Conservation (phyloP, 2,329 filamentous ascomycete genomes). For the Aspergillus ruber region DNA sequence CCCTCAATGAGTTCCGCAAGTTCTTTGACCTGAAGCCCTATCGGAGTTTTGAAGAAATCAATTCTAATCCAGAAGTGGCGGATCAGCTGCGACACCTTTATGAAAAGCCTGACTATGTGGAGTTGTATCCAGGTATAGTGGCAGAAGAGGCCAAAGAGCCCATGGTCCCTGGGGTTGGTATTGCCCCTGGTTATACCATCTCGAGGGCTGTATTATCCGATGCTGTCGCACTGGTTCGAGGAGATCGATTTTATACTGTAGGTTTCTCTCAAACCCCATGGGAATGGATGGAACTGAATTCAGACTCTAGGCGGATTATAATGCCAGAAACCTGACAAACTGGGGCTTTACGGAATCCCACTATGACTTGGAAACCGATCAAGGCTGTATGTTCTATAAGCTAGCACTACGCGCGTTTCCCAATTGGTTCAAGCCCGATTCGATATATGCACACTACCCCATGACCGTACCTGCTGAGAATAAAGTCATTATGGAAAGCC, state of each 20-base stretch:
- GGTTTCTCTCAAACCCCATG: no score
- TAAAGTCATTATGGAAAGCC: no score
- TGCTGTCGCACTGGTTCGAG: neutral
- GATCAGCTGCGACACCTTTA: neutral
- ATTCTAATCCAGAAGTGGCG: slow-evolving; percentile 1
- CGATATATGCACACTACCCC: neutral
- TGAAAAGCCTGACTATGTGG: slow-evolving; percentile 4
- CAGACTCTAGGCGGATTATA: neutral
- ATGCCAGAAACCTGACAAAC: neutral
- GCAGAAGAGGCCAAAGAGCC: slow-evolving; percentile 6
- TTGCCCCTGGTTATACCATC: neutral
- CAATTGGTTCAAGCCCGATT: neutral
- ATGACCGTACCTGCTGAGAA: neutral
- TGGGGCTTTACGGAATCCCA: neutral
- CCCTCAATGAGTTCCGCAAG: slow-evolving; percentile 3
- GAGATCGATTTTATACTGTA: neutral
- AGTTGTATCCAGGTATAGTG: slow-evolving; percentile 4
- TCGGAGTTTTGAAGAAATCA: slow-evolving; percentile 4
- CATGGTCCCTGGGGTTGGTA: neutral
- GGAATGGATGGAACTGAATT: no score
- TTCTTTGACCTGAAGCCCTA: slow-evolving; percentile 7
- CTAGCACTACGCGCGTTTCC: neutral
- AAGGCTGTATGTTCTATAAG: neutral
- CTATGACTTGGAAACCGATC: neutral
- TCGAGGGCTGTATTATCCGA: neutral